Evolutionary conservation across 1,284 basidiomycete species (phyloP), one percentile per base, ranked within the genome.

Genomic region (Ceratobasidium sp.): DNA sequence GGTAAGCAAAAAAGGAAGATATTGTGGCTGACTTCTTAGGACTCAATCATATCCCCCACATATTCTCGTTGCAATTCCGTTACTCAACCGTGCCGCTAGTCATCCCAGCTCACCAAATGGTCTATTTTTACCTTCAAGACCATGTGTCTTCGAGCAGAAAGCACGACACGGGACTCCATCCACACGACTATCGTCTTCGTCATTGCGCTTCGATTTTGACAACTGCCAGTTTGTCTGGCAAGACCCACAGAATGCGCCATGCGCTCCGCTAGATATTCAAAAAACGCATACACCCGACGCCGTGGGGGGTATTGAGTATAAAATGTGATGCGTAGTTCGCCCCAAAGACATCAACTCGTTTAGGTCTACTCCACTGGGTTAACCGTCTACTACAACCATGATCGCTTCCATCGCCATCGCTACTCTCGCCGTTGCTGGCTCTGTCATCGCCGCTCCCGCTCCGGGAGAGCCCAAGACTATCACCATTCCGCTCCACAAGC

Each of bases 371-470:
- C 52, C n/a, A 39, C 23, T 9, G 14, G 19, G 33, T 36, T 36
- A 36, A 36, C 11, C 11, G 11, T 36, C 33, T 36, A 27, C 49
- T 29, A 1, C 52, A 54, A 23, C 23, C 11, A 67, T 67, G 64
- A 47, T 67, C 29, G 53, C 64, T 23, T 56, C 53, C 41, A 54
- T 66, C 41, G 60, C 60, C 13, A 33, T 66, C 27, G 50, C 60
- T 46, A 54, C 60, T 23, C 42, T 56, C 5, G 53, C 53, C 30
- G 47, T 67, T 49, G 64, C 64, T 11, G 52, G 41, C 62, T 67
- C 53, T 21, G 44, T 56, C 13, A 49, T 46, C 23, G 64, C 64
- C 9, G 52, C 53, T 2, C 29, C 62, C 29, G 39, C 62, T 33
- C n/a, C 39, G 14, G 19, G n/a, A 21, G 52, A 13, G 5, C n/a